Base-by-base conservation (phyloP, 2,329 filamentous ascomycete genomes). In the Exutisphaerella laricina region DNA sequence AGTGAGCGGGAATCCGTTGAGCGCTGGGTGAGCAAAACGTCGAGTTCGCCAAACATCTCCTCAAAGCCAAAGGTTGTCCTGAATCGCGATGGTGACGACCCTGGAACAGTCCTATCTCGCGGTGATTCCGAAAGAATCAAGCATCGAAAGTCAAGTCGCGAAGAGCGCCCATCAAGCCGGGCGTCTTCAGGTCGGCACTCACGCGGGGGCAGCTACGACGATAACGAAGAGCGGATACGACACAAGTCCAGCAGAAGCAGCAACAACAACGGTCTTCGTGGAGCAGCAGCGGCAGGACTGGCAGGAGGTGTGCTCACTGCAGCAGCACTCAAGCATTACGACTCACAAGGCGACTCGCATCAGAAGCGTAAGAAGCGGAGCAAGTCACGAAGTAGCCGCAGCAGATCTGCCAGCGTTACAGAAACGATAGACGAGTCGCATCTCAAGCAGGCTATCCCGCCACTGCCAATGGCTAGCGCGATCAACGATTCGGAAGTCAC, bases 381-480 rank as follows among this genome's bases (percentile, higher is more conserved):
- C 54, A 71, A 64, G 34, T 68, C 64, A 46, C 55, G 65, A 46
- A 71, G 72, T 47, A 75, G 73, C 45, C 70, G 71, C 34, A 80
- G 75, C 43, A 38, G 58, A 16, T 73, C 69, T 41, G 66, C 63
- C 4, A 77, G 73, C 56, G 60, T 76, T 41, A 65, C 76, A 20
- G 77, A 80, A 45, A 78, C 66, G 32, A 54, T 70, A 2, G 76
- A 78, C 41, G 68, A 75, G 26, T 61, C 69, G 13, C 71, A 72
- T 30, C 45, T 48, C 36, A 55, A 57, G 32, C 47, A 51, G 28
- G 43, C 54, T 1, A 77, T 85, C 10, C 84, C 88, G 5, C 86
- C 86, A 4, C 88, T 96, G 83, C 90, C 90, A 2, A 74, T 95
- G 49, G 83, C 85, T 65, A 95, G 89, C 65, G 86, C 88, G 43